Evolutionary conservation across 2,329 filamentous ascomycete species (phyloP).

Genomic region (Chrysosporium queenslandicum): DNA sequence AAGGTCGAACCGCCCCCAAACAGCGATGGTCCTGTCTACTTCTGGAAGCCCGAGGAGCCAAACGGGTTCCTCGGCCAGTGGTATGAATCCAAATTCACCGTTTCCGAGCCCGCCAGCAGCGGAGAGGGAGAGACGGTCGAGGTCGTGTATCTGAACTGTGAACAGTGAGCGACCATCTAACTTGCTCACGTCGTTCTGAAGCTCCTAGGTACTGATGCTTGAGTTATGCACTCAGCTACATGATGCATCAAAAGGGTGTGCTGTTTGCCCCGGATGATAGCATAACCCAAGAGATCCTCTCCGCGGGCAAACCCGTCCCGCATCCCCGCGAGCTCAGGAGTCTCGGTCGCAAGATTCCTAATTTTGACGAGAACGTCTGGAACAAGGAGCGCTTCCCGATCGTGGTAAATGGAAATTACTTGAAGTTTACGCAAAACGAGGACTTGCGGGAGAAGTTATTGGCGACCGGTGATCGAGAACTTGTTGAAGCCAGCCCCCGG

Average conservation of each 20-base stretch:
- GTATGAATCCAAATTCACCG: conserved; percentile 19
- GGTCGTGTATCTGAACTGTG: conserved; percentile 17
- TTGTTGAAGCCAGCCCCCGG: conserved; percentile 30
- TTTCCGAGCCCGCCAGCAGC: background rate
- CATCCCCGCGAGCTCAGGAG: conserved; percentile 19
- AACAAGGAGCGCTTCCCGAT: conserved; percentile 21
- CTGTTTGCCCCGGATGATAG: conserved; percentile 24
- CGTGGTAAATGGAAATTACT: conserved; percentile 26
- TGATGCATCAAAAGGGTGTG: conserved; percentile 31
- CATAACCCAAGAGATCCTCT: conserved; percentile 23
- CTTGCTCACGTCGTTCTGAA: background rate
- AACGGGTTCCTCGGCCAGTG: conserved; percentile 21
- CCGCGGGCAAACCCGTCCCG: conserved; percentile 20
- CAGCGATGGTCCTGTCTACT: conserved; percentile 16
- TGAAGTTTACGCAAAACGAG: conserved; percentile 28
- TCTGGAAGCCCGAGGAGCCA: conserved; percentile 20
- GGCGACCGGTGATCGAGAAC: conserved; percentile 23
- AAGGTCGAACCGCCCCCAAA: background rate
- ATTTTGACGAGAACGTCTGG: conserved; percentile 26
- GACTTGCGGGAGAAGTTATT: conserved; percentile 23
- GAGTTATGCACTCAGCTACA: conserved; percentile 15
- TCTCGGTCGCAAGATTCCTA: conserved; percentile 26
- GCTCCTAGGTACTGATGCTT: background rate
- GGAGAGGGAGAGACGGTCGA: conserved; percentile 2
- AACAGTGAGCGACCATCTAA: conserved; percentile 15